Evolutionary conservation across 108 stramenopile species (phyloP).

Genomic region (Cylindrotheca fusiformis): DNA sequence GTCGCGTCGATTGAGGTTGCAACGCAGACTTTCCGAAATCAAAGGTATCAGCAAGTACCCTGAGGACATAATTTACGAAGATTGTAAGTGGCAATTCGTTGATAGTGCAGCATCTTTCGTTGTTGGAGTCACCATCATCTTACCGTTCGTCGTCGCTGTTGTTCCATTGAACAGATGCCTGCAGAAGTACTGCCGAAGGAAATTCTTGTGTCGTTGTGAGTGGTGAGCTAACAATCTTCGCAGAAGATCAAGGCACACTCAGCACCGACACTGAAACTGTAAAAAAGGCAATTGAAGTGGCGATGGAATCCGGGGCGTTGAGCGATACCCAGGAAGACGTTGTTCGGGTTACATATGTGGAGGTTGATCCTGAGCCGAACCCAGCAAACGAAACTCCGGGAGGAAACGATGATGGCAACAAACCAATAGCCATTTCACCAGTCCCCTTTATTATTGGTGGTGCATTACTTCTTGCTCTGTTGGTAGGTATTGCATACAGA

Average conservation of each 20-base stretch:
- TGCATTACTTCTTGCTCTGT: constrained; percentile 15
- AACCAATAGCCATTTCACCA: background rate
- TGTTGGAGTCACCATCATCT: background rate
- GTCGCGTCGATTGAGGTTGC: constrained; percentile 9
- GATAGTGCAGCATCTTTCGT: background rate
- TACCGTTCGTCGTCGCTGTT: background rate
- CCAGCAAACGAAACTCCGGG: background rate
- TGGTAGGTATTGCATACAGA: constrained; percentile 25
- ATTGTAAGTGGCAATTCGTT: constrained; percentile 17
- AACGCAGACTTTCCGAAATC: constrained; percentile 19
- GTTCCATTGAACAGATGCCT: background rate
- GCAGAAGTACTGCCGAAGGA: background rate
- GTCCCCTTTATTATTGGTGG: constrained; percentile 19
- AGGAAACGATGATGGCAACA: background rate
- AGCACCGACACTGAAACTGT: constrained; percentile 1
- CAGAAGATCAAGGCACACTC: constrained; percentile 7
- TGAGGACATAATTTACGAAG: constrained; percentile 13
- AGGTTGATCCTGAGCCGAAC: constrained; percentile 3
- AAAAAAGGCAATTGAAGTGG: constrained; percentile 9
- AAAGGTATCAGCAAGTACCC: constrained; percentile 28
- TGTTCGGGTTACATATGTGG: constrained; percentile 25
- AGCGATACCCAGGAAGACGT: constrained; percentile 1
- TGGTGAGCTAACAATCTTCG: constrained; percentile 23
- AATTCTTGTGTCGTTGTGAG: constrained; percentile 22
- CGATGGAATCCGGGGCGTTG: constrained; percentile 25